A percentile compares a stretch with the other conserved stretches of the same genome.
phyloP scores from a whole-genome alignment of 305 asterid genomes.

The Fraxinus nigra region DNA sequence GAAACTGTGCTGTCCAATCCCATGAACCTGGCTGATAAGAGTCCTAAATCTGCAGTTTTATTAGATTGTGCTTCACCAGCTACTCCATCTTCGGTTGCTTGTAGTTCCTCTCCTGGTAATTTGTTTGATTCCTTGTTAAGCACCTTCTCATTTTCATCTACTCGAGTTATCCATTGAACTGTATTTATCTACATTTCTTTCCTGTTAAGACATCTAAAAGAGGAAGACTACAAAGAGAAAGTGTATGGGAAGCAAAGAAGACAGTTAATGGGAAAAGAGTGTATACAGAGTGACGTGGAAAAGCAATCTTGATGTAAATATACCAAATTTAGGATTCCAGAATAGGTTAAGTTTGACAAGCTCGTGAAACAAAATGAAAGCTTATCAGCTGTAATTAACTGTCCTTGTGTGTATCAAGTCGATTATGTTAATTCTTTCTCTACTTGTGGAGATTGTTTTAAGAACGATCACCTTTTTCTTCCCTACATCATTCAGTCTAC shows the following conservation, averaged over 20 bases:
- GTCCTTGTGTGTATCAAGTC: not conserved
- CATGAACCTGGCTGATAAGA: slow-evolving; percentile 48
- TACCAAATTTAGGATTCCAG: not conserved
- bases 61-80: slow-evolving; percentile 69
- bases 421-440: not conserved
- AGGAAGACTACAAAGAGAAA: not conserved
- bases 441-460: not conserved
- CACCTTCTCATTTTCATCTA: not conserved
- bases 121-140: not conserved
- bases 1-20: slow-evolving; percentile 47
- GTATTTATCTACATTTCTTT: not conserved
- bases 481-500: not conserved
- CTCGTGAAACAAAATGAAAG: not conserved
- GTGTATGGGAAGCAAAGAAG: not conserved
- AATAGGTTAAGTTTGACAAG: not conserved
- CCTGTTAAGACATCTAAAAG: not conserved
- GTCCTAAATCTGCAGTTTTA: slow-evolving; percentile 52
- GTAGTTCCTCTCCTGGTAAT: slow-evolving; percentile 90
- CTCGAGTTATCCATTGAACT: not conserved
- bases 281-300: not conserved
- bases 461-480: not conserved
- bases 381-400: not conserved
- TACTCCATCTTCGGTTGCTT: slow-evolving; percentile 77
- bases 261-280: not conserved
- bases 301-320: not conserved